Conservation (phyloP, 2,329 filamentous ascomycete genomes). For the Amauroascus niger region DNA sequence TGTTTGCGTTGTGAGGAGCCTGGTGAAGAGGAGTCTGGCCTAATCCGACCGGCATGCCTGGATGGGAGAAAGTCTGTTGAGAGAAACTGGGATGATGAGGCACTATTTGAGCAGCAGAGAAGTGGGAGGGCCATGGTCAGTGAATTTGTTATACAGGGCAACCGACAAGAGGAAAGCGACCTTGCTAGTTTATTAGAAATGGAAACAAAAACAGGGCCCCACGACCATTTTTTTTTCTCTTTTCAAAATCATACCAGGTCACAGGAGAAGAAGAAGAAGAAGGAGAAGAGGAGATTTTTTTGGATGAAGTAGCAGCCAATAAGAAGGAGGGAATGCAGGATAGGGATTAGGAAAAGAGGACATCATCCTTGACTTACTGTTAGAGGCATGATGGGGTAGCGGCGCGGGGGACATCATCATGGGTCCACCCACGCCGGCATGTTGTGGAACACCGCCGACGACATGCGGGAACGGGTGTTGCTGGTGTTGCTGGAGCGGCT, state of each 20-base stretch:
- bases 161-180: not conserved
- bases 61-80: slow-evolving; percentile 11
- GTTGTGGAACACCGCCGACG: slow-evolving; percentile 15
- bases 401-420: slow-evolving; percentile 18
- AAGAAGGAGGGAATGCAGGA: not conserved
- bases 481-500: slow-evolving; percentile 9
- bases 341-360: not conserved
- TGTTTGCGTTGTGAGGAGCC: slow-evolving; percentile 8
- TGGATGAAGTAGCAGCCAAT: not conserved
- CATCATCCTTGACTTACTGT: slow-evolving; percentile 12
- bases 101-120: slow-evolving; percentile 1
- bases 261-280: not conserved
- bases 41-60: slow-evolving; percentile 7
- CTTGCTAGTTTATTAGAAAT: not conserved
- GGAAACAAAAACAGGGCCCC: not conserved
- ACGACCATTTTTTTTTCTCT: too few relatives aligned
- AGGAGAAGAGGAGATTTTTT: not conserved
- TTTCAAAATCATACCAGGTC: too few relatives aligned
- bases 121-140: not conserved
- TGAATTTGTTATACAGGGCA: not conserved
- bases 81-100: slow-evolving; percentile 10
- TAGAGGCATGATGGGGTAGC: slow-evolving; percentile 14
- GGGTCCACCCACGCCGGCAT: slow-evolving; percentile 13
- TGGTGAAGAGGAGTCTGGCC: slow-evolving; percentile 20
- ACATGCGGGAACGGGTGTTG: slow-evolving; percentile 13